Conservation (phyloP, 2,329 filamentous ascomycete genomes). For the Xylaria polymorpha region DNA sequence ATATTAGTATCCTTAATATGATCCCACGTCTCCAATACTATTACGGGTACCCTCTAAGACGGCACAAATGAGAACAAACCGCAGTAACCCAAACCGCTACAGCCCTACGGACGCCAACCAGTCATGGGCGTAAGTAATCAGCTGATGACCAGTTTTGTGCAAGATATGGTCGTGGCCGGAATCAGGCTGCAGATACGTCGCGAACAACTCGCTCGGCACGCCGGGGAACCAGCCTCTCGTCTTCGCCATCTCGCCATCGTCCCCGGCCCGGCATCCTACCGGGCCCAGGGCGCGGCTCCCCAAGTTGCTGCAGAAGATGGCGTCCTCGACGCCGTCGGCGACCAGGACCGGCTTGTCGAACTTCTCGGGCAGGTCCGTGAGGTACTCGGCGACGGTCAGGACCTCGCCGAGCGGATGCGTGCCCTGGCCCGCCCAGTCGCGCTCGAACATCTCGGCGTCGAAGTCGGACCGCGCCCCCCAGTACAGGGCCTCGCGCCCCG, state of each 20-base stretch:
- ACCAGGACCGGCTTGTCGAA: conserved; percentile 1
- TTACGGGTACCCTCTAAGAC: no score
- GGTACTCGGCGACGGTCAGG: conserved; percentile 6
- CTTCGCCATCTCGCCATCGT: conserved; percentile 1
- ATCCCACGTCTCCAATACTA: no score
- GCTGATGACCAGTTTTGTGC: conserved; percentile 1
- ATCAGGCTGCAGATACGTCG: conserved; percentile 5
- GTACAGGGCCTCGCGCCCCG: conserved; percentile 5
- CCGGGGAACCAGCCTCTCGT: conserved; percentile 6
- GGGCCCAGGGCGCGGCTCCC: conserved; percentile 1
- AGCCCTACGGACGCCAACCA: conserved; percentile 3
- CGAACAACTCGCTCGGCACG: not conserved
- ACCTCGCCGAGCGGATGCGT: conserved; percentile 20
- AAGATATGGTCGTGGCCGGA: not conserved
- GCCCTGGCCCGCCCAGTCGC: conserved; percentile 19
- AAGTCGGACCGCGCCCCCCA: not conserved
- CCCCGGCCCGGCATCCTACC: not conserved
- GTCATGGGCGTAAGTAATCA: conserved; percentile 1
- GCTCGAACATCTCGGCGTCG: not conserved
- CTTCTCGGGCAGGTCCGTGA: not conserved
- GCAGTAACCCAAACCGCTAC: not conserved
- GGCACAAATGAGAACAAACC: no score
- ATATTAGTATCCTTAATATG: no score
- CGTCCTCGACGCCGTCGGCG: conserved; percentile 1
- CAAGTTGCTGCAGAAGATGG: conserved; percentile 11